A percentile compares a stretch with the other conserved stretches of the same genome.
These are phyloP conservation scores for Stachybotrys chartarum DNA, from an alignment of 2,329 filamentous ascomycete species.

Conservation along the genomic window DNA sequence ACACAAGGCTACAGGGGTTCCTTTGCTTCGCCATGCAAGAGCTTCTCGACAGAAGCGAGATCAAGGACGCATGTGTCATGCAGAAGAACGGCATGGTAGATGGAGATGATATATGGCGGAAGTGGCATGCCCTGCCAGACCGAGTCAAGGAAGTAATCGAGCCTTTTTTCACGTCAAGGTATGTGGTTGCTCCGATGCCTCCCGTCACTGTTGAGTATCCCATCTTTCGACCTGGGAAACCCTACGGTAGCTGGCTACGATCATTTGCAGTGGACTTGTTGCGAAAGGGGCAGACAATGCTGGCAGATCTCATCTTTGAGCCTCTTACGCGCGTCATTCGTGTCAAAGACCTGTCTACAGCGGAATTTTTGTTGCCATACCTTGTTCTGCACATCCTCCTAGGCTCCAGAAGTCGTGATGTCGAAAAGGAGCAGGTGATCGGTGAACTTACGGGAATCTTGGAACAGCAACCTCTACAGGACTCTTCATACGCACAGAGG, in stretches of 20 bases:
- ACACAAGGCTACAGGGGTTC: slow-evolving; percentile 82
- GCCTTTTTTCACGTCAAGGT: slow-evolving; percentile 81
- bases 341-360: slow-evolving; percentile 77
- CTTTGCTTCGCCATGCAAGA: slow-evolving; percentile 94
- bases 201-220: slow-evolving; percentile 61
- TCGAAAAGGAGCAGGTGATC: slow-evolving; percentile 59
- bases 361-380: slow-evolving; percentile 85
- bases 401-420: slow-evolving; percentile 52
- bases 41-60: slow-evolving; percentile 69
- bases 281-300: slow-evolving; percentile 65
- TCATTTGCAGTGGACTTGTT: slow-evolving; percentile 76
- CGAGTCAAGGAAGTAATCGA: slow-evolving; percentile 73
- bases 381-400: slow-evolving; percentile 77
- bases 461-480: slow-evolving; percentile 45
- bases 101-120: slow-evolving; percentile 55
- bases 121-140: slow-evolving; percentile 75
- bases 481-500: slow-evolving; percentile 51
- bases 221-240: slow-evolving; percentile 61
- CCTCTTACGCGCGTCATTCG: slow-evolving; percentile 76
- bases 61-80: slow-evolving; percentile 49
- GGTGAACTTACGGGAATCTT: slow-evolving; percentile 70
- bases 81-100: slow-evolving; percentile 33
- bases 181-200: slow-evolving; percentile 60
- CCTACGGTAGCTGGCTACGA: slow-evolving; percentile 76
- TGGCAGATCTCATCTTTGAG: slow-evolving; percentile 71